Evolutionary conservation across 164 flowering plant species (phyloP).

Genomic region (Pachysandra terminalis): DNA sequence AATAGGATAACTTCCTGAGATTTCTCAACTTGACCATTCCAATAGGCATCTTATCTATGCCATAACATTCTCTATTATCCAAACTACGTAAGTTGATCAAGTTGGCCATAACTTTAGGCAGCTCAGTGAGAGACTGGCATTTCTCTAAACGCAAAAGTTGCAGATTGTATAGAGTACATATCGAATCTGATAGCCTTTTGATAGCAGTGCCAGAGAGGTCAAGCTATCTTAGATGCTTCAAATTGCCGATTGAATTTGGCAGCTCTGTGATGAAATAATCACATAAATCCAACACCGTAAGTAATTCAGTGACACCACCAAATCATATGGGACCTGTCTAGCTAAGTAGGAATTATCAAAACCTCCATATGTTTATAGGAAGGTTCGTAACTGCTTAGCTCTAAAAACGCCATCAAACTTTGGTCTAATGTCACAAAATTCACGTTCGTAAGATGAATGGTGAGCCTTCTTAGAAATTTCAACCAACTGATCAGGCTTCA

Average conservation of each 20-base stretch:
- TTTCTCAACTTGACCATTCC: constrained; percentile 13
- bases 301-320: constrained; percentile 14
- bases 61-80: not conserved
- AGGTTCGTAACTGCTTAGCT: constrained; percentile 20
- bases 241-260: constrained; percentile 15
- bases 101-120: constrained; percentile 19
- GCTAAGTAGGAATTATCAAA: not conserved
- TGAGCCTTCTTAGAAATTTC: not conserved
- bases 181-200: constrained; percentile 23
- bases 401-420: constrained; percentile 14
- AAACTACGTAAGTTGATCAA: constrained; percentile 24
- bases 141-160: constrained; percentile 24
- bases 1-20: constrained; percentile 15
- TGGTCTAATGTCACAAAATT: not conserved
- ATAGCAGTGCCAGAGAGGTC: constrained; percentile 23
- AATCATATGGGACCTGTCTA: not conserved
- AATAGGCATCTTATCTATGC: constrained; percentile 9
- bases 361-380: not conserved
- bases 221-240: constrained; percentile 28
- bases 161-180: constrained; percentile 20
- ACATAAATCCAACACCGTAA: constrained; percentile 21
- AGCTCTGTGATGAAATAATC: constrained; percentile 1
- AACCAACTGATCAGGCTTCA: no score
- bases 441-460: not conserved
- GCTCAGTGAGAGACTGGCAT: constrained; percentile 16